A percentile compares a stretch with the other conserved stretches of the same genome.
These are phyloP conservation scores for Dichotomocladium elegans DNA, from an alignment of 371 early-diverging fungal genomes.

Conservation along the genomic window DNA sequence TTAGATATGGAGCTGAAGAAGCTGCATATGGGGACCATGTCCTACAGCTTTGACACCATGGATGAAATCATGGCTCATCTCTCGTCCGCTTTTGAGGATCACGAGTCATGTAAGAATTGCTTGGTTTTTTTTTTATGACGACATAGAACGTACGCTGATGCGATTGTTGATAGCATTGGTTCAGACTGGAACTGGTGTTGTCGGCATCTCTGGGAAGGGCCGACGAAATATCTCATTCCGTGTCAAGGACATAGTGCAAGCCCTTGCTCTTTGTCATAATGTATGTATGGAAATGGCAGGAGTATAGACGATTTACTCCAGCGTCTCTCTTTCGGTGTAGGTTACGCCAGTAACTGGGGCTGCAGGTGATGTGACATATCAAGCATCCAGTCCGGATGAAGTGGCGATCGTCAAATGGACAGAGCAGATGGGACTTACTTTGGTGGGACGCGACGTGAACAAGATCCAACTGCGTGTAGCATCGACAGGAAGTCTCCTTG, in stretches of 20 bases:
- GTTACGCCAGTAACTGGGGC: slow-evolving; percentile 56
- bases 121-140: too few relatives aligned
- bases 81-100: slow-evolving; percentile 49
- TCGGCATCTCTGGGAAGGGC: slow-evolving; percentile 38
- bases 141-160: not conserved
- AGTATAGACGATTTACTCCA: not conserved
- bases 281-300: slow-evolving; percentile 53
- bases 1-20: slow-evolving; percentile 97
- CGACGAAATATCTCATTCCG: slow-evolving; percentile 76
- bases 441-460: slow-evolving; percentile 73
- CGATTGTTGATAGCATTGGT: slow-evolving; percentile 1
- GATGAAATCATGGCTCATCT: slow-evolving; percentile 77
- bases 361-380: slow-evolving; percentile 68
- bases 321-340: slow-evolving; percentile 8
- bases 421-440: slow-evolving; percentile 82
- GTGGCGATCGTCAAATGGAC: slow-evolving; percentile 98
- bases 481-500: slow-evolving; percentile 38
- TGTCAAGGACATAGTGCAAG: slow-evolving; percentile 80
- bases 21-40: slow-evolving; percentile 96
- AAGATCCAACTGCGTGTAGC: slow-evolving; percentile 68
- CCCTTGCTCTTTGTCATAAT: slow-evolving; percentile 91
- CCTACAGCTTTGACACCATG: slow-evolving; percentile 88
- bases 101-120: slow-evolving; percentile 18
- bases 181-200: slow-evolving; percentile 15
- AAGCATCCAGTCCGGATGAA: slow-evolving; percentile 99